phyloP scores from a whole-genome alignment of 768 basidiomycete species.

The Lentinula lateritia region DNA sequence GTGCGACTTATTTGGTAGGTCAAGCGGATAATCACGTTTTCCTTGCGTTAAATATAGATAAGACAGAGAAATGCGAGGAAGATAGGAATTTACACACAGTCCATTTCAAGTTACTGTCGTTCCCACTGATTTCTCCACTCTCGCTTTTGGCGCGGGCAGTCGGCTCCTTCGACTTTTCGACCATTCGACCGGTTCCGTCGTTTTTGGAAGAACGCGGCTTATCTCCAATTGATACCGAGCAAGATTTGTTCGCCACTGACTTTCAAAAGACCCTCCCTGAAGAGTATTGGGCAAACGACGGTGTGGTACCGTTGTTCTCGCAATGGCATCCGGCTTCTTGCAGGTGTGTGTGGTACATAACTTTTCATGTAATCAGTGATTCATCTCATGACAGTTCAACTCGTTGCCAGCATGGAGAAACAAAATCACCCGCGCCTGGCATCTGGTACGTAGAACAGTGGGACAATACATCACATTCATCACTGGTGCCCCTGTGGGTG shows the following conservation, averaged over 20 bases:
- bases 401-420: not conserved
- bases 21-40: not conserved
- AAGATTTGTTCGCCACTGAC: not conserved
- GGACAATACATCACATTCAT: conserved; percentile 30
- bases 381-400: conserved; percentile 4
- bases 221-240: not conserved
- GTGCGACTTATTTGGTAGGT: conserved; percentile 31
- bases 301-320: conserved; percentile 44
- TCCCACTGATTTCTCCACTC: conserved; percentile 9
- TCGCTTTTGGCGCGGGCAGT: conserved; percentile 25
- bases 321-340: conserved; percentile 46
- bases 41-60: not conserved
- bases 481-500: conserved; percentile 33
- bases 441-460: conserved; percentile 36
- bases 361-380: not conserved
- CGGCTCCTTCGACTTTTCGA: conserved; percentile 32
- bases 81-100: not conserved
- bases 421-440: conserved; percentile 22
- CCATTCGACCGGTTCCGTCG: conserved; percentile 27
- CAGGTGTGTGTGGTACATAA: conserved; percentile 21
- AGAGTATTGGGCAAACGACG: conserved; percentile 39
- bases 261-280: conserved; percentile 15
- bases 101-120: conserved; percentile 7
- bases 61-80: conserved; percentile 8
- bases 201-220: conserved; percentile 15